Evolutionary conservation across 2,329 filamentous ascomycete genomes (phyloP).

Genomic region (Cucurbitaria berberidis): DNA sequence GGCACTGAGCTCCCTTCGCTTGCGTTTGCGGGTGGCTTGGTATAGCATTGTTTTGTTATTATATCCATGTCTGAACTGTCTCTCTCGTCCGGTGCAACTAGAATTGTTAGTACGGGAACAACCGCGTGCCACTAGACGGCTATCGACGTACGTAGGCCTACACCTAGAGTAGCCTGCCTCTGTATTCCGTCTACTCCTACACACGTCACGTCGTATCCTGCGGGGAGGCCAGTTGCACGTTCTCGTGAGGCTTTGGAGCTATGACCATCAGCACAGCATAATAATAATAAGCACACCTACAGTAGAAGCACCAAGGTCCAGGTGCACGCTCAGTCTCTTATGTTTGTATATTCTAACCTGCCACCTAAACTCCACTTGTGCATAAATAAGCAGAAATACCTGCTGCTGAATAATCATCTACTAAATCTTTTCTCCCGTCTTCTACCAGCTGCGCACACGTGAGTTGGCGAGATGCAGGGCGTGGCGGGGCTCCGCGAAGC

Average conservation of each 20-base stretch:
- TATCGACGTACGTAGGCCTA: no score
- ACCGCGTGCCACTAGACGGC: background rate
- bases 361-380: no score
- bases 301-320: background rate
- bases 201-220: background rate
- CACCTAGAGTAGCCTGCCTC: background rate
- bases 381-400: no score
- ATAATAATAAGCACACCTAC: no score
- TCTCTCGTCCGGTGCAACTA: no score
- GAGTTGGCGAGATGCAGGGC: slow-evolving; percentile 16
- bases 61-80: background rate
- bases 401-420: background rate
- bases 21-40: background rate
- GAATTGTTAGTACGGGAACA: no score
- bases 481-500: slow-evolving; percentile 18
- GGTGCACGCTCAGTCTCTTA: no score
- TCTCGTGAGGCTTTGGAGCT: background rate
- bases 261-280: background rate
- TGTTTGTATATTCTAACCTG: no score
- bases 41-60: background rate
- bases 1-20: background rate
- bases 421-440: no score
- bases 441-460: slow-evolving; percentile 14
- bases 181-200: background rate
- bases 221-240: background rate